These are phyloP conservation scores for Elaeis guineensis DNA, from an alignment of 176 grass and related monocot species.

Conservation along the genomic window DNA sequence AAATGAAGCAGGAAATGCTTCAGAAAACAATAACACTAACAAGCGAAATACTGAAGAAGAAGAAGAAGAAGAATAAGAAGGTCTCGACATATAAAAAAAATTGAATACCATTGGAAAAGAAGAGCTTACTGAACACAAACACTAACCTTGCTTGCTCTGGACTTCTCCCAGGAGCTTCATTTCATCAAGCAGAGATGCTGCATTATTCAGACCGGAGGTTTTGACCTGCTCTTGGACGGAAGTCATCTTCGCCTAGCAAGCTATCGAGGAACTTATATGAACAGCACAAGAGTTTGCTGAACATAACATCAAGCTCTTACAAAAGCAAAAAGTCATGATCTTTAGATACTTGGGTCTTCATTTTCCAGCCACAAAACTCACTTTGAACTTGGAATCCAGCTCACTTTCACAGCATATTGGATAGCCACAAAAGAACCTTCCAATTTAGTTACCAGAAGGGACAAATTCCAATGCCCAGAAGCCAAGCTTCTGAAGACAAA, in stretches of 20 bases:
- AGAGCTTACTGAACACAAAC: background rate
- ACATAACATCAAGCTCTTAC: no score
- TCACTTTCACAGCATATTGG: no score
- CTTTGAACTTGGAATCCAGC: no score
- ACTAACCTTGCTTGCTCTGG: slow-evolving; percentile 38
- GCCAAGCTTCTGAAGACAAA: background rate
- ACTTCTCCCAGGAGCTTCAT: slow-evolving; percentile 88
- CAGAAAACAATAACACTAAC: background rate
- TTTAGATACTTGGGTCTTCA: no score
- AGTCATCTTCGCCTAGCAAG: slow-evolving; percentile 26
- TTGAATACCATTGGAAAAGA: background rate
- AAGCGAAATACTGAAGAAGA: background rate
- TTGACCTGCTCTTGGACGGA: slow-evolving; percentile 48
- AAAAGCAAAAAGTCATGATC: no score
- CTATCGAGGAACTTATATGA: no score
- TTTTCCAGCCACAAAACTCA: no score
- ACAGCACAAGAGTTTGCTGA: no score
- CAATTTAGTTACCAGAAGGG: no score
- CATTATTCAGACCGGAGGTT: slow-evolving; percentile 42
- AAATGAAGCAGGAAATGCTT: background rate
- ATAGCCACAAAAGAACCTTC: no score
- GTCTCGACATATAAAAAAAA: no score
- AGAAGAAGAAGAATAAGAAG: slow-evolving; percentile 13
- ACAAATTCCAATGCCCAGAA: background rate
- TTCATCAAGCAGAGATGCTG: slow-evolving; percentile 74